A percentile compares a stretch with the other conserved stretches of the same genome.
Conservation (phyloP, 345 rosid genomes). For the Syzygium oleosum region DNA sequence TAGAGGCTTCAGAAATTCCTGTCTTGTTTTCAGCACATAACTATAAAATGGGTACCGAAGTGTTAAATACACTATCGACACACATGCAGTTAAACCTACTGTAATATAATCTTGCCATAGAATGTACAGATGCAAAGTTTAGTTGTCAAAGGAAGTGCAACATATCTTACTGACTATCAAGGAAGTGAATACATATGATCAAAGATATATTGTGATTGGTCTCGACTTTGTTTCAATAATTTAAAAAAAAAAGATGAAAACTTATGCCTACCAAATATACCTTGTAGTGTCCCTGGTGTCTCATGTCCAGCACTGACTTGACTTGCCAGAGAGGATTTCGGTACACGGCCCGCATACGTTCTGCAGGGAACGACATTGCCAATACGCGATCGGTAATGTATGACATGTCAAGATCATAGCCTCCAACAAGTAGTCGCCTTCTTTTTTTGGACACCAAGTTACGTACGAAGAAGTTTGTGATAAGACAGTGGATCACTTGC, state of each 20-base stretch:
- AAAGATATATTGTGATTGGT: background rate
- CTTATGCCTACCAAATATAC: conserved; percentile 17
- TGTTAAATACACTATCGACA: background rate
- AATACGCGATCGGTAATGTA: conserved; percentile 62
- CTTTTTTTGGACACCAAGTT: conserved; percentile 84
- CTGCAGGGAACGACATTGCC: conserved; percentile 93
- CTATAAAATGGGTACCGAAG: background rate
- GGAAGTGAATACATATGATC: background rate
- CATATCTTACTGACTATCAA: background rate
- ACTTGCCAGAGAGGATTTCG: conserved; percentile 98
- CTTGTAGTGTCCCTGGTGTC: conserved; percentile 75
- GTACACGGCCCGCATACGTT: conserved; percentile 78
- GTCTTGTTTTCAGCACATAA: background rate
- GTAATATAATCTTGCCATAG: background rate
- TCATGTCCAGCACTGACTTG: conserved; percentile 80
- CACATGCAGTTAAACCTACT: background rate
- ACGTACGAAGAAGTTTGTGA: conserved; percentile 52
- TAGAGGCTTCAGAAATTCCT: background rate
- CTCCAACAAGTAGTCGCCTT: conserved; percentile 67
- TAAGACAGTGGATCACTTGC: conserved; percentile 36
- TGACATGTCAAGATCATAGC: conserved; percentile 96
- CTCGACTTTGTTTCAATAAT: background rate
- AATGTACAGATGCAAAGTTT: background rate
- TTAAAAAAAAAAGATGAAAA: background rate
- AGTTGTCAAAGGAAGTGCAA: background rate